Conservation (phyloP, 805 yeast species). For the Monosporozyma solicola region DNA sequence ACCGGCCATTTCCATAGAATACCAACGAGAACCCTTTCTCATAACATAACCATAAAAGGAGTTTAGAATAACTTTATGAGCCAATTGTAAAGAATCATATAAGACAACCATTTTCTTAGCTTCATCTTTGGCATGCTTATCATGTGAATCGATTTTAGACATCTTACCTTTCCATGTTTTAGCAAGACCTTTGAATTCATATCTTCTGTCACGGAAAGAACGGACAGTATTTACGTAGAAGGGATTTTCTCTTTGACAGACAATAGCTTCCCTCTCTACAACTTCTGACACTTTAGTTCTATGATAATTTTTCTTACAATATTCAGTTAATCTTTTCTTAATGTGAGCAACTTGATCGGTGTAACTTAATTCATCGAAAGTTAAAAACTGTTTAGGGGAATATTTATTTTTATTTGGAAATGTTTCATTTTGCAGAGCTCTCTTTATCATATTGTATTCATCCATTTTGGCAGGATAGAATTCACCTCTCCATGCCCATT, state of each 20-base stretch:
- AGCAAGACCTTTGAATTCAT: slow-evolving; percentile 87
- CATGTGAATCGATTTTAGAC: slow-evolving; percentile 42
- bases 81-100: slow-evolving; percentile 91
- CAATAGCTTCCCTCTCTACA: slow-evolving; percentile 82
- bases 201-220: slow-evolving; percentile 89
- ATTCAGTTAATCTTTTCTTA: slow-evolving; percentile 72
- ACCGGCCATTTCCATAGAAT: slow-evolving; percentile 99
- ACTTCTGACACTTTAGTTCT: slow-evolving; percentile 74
- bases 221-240: slow-evolving; percentile 93
- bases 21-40: slow-evolving; percentile 99
- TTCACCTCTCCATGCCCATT: slow-evolving; percentile 99
- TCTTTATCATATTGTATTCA: slow-evolving; percentile 83
- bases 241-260: slow-evolving; percentile 96
- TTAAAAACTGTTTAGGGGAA: slow-evolving; percentile 47
- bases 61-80: slow-evolving; percentile 92
- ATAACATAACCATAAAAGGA: slow-evolving; percentile 97
- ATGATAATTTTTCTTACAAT: slow-evolving; percentile 78
- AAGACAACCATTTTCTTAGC: slow-evolving; percentile 89
- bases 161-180: slow-evolving; percentile 89
- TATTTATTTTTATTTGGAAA: slow-evolving; percentile 55
- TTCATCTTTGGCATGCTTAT: slow-evolving; percentile 65
- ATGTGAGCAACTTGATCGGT: slow-evolving; percentile 68
- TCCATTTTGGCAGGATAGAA: slow-evolving; percentile 83
- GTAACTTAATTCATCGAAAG: slow-evolving; percentile 69
- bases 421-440: slow-evolving; percentile 69